Percentiles rank a stretch among this genome's conserved stretches.
Evolutionary conservation across 1,284 basidiomycete genomes (phyloP).

Genomic region (Melampsora abietis-canadensis): DNA sequence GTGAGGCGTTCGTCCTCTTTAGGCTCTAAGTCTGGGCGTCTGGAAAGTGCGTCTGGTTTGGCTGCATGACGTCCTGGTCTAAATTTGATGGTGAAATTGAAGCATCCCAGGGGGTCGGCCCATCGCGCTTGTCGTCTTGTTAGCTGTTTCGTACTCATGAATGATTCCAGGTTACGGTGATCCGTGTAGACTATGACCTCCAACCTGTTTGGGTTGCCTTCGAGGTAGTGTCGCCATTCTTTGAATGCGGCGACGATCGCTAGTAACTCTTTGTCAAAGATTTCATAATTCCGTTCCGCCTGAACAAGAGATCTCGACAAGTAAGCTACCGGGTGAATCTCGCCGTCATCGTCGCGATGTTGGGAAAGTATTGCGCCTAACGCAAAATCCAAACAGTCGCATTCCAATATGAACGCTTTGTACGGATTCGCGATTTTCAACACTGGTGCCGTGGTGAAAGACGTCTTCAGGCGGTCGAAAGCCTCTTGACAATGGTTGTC

Average conservation of each 20-base stretch:
- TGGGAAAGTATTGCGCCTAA: background rate
- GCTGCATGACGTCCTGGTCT: background rate
- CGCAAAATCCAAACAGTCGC: conserved; percentile 8
- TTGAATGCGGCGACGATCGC: background rate
- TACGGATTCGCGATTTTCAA: background rate
- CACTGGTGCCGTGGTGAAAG: too few relatives aligned
- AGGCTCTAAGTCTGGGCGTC: background rate
- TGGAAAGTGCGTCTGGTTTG: background rate
- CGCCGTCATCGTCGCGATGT: background rate
- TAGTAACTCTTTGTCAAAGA: background rate
- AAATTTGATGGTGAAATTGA: background rate
- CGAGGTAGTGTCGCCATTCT: conserved; percentile 1
- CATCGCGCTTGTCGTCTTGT: background rate
- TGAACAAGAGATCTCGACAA: background rate
- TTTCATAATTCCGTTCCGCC: background rate
- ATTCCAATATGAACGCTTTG: background rate
- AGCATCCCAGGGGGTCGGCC: background rate
- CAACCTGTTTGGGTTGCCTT: background rate
- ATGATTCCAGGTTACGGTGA: background rate
- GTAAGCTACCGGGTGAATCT: background rate
- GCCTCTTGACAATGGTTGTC: too few relatives aligned
- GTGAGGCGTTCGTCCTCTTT: background rate
- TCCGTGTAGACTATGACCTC: background rate
- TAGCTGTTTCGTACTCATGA: background rate
- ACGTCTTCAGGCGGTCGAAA: too few relatives aligned